phyloP scores from a whole-genome alignment of 192 early-diverging fungal genomes.

The Linnemannia exigua region DNA sequence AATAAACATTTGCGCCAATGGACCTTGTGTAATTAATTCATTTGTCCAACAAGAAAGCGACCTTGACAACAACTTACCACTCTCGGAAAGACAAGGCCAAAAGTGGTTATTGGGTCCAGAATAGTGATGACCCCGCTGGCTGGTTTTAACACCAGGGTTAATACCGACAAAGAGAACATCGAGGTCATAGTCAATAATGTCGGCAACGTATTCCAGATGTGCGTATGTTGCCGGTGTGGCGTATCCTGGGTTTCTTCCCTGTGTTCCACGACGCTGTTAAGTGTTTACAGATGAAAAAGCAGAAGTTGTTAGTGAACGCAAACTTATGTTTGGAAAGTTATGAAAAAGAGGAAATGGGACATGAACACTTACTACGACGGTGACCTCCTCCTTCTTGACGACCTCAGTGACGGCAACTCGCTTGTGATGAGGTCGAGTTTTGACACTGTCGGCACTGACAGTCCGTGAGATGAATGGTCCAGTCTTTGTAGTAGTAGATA shows the following conservation, averaged over 20 bases:
- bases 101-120: slow-evolving; percentile 80
- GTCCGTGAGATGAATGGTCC: slow-evolving; percentile 18
- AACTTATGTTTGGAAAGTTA: too few relatives aligned
- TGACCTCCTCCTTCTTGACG: slow-evolving; percentile 15
- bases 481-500: not conserved
- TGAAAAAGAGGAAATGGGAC: too few relatives aligned
- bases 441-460: slow-evolving; percentile 43
- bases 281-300: too few relatives aligned
- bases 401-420: not conserved
- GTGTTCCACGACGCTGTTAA: slow-evolving; percentile 19
- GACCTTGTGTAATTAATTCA: not conserved
- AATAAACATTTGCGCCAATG: not conserved
- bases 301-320: too few relatives aligned
- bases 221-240: slow-evolving; percentile 37
- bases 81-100: slow-evolving; percentile 77
- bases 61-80: slow-evolving; percentile 46
- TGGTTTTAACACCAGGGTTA: slow-evolving; percentile 77
- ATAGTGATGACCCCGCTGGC: slow-evolving; percentile 74
- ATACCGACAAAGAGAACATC: slow-evolving; percentile 81
- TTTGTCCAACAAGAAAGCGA: not conserved
- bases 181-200: slow-evolving; percentile 64
- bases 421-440: slow-evolving; percentile 35
- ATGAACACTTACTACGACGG: not conserved
- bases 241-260: slow-evolving; percentile 25
- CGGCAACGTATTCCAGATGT: slow-evolving; percentile 45